Evolutionary conservation across 2,329 filamentous ascomycete genomes (phyloP), one percentile per base, ranked within the genome.

Genomic region (Rhynchosporium agropyri): DNA sequence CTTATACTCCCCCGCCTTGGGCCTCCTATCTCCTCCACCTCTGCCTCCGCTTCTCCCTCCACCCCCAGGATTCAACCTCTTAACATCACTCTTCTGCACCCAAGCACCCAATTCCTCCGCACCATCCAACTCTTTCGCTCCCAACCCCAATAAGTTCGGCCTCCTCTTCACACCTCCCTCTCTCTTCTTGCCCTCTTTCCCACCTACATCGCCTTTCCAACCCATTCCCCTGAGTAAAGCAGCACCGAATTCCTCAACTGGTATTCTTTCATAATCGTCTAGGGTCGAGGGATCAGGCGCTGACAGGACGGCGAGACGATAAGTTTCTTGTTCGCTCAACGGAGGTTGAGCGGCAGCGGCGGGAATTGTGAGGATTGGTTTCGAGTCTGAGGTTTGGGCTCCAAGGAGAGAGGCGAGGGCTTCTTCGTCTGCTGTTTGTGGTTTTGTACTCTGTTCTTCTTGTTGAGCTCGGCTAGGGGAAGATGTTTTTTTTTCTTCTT

Each of bases 181-280:
- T 66, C 85, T 88, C 42, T 87, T 81, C 68, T 89, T 89, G 3
- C 33, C n/a, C 7, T 20, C 20, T 20, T 60, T 50, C 5, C 78
- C 75, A 51, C 77, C 81, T 81, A 82, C 53, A 80, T 84, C 66
- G 72, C 76, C 78, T 89, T 97, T 92, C 93, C 94, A 97, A 8
- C 95, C 95, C 90, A 98, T 97, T 9, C 93, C 92, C 38, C 93
- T 87, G 42, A 99, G 82, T 67, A 98, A 81, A 0, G 93, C 92
- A 20, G 92, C 90, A 7, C 95, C 95, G 68, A 98, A 99, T 70
- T 97, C 92, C 69, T 97, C 94, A 15, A 98, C 92, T 0, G 95
- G 94, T 65, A 97, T 89, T 12, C 89, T 87, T 63, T 90, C 89
- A 77, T 98, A 98, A 71, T 95, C 91, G 40, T 91, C 90, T 20